Base-by-base conservation (phyloP, 306 rosid species). In the Abrus precatorius region DNA sequence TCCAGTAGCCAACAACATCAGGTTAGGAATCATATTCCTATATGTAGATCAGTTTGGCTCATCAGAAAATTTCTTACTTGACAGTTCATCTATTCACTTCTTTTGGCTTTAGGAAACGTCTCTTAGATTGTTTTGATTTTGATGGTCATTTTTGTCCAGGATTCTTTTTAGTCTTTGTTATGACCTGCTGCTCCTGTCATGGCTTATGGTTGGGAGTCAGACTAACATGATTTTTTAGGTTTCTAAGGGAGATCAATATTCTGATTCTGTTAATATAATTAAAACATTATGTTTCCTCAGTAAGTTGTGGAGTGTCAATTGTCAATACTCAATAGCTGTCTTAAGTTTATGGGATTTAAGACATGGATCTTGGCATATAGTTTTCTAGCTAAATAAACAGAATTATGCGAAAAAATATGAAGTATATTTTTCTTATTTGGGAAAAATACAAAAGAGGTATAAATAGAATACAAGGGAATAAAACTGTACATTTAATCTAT, bases 21-120 rank as follows among this genome's bases (percentile, higher is more conserved):
- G 72, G 72, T 67, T 67, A 67, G 72, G 72, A 67, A 67, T 67
- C 54, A 67, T 27, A 67, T 67, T 67, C 72, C 72, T 44, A 44
- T 44, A 67, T 27, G 54, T 67, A 44, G 72, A 67, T 67, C 14
- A 67, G 54, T 33, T 41, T 67, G 54, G 36, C 72, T 43, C 43
- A 43, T 66, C 27, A 66, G 72, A 34, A 41, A 66, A 20, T 66
- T 20, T 66, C 53, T 66, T 65, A n/a, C 32, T 41, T 66, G 52
- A 41, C 44, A 66, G 8, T 14, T 43, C 14, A 66, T 66, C 34
- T 41, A 43, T 66, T 66, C 13, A 66, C 33, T 66, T 64, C 49
- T 64, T 41, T 66, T 41, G 53, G 32, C 34, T 66, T 66, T 66
- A 66, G 72, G 72, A 41, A 66, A 43, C 41, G 52, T 41, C 52